phyloP scores from a whole-genome alignment of 129 eudicot species.

The Flaveria linearis region DNA sequence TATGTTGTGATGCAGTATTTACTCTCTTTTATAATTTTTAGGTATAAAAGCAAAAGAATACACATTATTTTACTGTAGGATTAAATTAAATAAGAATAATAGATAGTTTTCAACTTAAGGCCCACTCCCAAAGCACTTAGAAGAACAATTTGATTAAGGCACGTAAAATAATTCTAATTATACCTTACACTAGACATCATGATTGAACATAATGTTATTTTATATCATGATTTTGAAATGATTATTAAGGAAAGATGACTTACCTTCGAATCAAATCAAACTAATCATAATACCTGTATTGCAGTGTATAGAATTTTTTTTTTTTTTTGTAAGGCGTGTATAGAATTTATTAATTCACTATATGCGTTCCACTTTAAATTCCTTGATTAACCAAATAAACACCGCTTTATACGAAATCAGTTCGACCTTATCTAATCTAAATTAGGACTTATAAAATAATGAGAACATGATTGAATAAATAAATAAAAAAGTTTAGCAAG shows the following conservation, averaged over 20 bases:
- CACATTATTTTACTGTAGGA: not conserved
- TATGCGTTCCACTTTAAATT: too few species aligned
- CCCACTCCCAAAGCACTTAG: not conserved
- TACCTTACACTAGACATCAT: conserved; percentile 4
- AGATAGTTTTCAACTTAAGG: not conserved
- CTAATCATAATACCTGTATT: not conserved
- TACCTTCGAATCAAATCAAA: conserved; percentile 27
- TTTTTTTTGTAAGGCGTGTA: too few species aligned
- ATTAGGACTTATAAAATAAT: not conserved
- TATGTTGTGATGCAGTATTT: not conserved
- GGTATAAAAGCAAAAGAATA: not conserved
- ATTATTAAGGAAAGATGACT: conserved; percentile 11
- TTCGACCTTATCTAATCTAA: too few species aligned
- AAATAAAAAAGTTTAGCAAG: too few species aligned
- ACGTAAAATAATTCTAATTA: conserved; percentile 2
- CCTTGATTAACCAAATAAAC: too few species aligned
- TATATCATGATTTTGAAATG: conserved; percentile 4
- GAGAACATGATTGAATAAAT: not conserved
- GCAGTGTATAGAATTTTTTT: too few species aligned
- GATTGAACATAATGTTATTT: not conserved
- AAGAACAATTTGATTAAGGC: conserved; percentile 17
- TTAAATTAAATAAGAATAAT: not conserved
- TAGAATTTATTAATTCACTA: too few species aligned
- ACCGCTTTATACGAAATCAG: too few species aligned
- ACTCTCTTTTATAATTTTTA: not conserved